Evolutionary conservation across 495 filamentous ascomycete genomes (phyloP), one percentile per base, ranked within the genome.

Genomic region (Podospora conica): DNA sequence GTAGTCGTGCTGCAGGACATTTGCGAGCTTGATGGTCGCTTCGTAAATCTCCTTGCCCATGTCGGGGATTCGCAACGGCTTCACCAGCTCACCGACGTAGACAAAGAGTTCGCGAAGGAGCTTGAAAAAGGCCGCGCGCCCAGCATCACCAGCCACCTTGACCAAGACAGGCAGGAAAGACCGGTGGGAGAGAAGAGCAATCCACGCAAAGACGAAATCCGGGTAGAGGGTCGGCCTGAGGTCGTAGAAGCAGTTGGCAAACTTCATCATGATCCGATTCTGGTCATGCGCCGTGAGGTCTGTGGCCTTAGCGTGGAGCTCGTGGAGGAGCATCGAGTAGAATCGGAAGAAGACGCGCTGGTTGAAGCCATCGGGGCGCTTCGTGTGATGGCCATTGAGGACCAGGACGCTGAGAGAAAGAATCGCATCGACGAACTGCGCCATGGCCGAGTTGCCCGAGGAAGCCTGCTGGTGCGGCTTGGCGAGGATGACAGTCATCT

Each of bases 1-100:
- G 77, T 91, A 97, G 74, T 99, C 95, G 68, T 98, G 95, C 64
- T 96, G 90, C 58, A 99, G 80, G 40, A 97, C 84, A 21, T 95
- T 79, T 66, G 98, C 76, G 63, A 96, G 84, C 69, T 95, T 90
- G 25, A 96, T 81, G 9, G 90, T 85, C 3, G 88, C 92, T 69
- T 91, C 88, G 75, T 97, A 98, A 56, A 95, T 84, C 58, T 92
- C 89, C 76, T 91, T 94, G 28, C 87, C 85, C 33, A 91, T 81
- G 33, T 85, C 80, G 2, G 88, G 78, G n/a, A 93, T 83, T 53
- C 85, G 86, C 21, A 86, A 76, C 2, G 88, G 83, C 78, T 96
- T 95, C 63, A 97, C 80, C 31, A 94, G 85, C 65, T 91, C 87
- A 22, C 91, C 91, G 60, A 94, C 83, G 73, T 91, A 94, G 27